These are phyloP conservation scores for Fusarium subtropicale DNA, from an alignment of 2,329 filamentous ascomycete genomes.

Conservation along the genomic window DNA sequence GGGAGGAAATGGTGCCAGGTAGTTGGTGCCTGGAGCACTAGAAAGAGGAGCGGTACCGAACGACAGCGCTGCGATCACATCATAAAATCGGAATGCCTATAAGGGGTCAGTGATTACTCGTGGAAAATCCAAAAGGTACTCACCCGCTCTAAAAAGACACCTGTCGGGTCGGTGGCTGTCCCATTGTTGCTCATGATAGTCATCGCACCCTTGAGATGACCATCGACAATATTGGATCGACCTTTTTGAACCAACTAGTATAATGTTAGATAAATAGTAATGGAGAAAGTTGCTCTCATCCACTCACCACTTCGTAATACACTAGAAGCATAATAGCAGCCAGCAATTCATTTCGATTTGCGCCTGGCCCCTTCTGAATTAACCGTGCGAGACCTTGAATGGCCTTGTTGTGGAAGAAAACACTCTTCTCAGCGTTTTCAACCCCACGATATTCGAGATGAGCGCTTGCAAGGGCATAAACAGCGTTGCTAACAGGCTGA, in stretches of 20 bases:
- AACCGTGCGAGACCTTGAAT: conserved; percentile 68
- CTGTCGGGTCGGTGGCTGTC: conserved; percentile 61
- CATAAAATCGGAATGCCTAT: conserved; percentile 73
- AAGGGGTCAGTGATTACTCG: not conserved
- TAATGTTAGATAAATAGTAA: conserved; percentile 19
- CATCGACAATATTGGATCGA: conserved; percentile 69
- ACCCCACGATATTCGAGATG: conserved; percentile 78
- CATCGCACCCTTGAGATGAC: conserved; percentile 71
- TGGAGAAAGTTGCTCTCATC: not conserved
- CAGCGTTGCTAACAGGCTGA: conserved; percentile 78
- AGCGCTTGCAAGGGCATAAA: conserved; percentile 85
- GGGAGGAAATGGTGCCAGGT: conserved; percentile 60
- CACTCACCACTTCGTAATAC: conserved; percentile 72
- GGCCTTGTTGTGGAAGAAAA: conserved; percentile 70
- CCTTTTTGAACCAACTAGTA: conserved; percentile 69
- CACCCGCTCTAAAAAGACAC: conserved; percentile 70
- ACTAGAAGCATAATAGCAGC: conserved; percentile 71
- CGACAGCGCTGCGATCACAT: conserved; percentile 72
- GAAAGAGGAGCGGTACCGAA: conserved; percentile 69
- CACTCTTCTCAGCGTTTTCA: conserved; percentile 64
- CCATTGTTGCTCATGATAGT: conserved; percentile 67
- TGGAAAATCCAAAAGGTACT: conserved; percentile 21
- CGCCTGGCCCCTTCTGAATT: conserved; percentile 64
- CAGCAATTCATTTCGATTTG: conserved; percentile 67
- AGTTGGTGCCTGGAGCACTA: conserved; percentile 59